phyloP scores from a whole-genome alignment of 306 rosid species.

The Ziziphus jujuba region DNA sequence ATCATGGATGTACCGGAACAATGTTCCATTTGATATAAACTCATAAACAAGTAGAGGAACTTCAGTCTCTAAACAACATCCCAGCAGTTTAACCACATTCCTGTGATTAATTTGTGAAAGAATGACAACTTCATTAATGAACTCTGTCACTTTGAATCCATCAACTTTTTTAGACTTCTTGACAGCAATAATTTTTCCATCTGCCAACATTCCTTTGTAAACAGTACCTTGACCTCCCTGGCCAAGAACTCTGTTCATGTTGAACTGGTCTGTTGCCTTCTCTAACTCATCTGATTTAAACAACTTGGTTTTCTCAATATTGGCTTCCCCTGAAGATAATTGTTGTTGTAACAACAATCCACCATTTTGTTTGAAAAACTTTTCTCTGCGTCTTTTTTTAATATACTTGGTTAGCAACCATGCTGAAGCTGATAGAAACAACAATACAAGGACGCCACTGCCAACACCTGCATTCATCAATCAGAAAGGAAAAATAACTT shows the following conservation, averaged over 20 bases:
- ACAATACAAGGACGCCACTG: conserved; percentile 7
- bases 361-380: conserved; percentile 25
- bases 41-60: conserved; percentile 25
- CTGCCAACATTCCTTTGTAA: conserved; percentile 30
- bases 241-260: conserved; percentile 14
- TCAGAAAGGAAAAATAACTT: not conserved
- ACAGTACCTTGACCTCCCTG: conserved; percentile 34
- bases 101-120: conserved; percentile 26
- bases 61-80: conserved; percentile 25
- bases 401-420: not conserved
- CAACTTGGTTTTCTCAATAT: conserved; percentile 24
- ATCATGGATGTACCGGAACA: conserved; percentile 1
- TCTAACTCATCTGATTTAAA: conserved; percentile 15
- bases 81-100: conserved; percentile 22
- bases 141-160: not conserved
- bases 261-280: conserved; percentile 20
- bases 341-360: conserved; percentile 16
- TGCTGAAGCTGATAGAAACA: not conserved
- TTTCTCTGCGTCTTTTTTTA: conserved; percentile 10
- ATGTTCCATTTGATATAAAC: conserved; percentile 20
- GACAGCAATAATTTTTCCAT: conserved; percentile 24
- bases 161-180: conserved; percentile 28
- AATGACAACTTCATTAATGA: conserved; percentile 27
- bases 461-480: conserved; percentile 14
- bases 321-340: conserved; percentile 8